Conservation (phyloP, 2,329 filamentous ascomycete species). For the Fusarium sp. region DNA sequence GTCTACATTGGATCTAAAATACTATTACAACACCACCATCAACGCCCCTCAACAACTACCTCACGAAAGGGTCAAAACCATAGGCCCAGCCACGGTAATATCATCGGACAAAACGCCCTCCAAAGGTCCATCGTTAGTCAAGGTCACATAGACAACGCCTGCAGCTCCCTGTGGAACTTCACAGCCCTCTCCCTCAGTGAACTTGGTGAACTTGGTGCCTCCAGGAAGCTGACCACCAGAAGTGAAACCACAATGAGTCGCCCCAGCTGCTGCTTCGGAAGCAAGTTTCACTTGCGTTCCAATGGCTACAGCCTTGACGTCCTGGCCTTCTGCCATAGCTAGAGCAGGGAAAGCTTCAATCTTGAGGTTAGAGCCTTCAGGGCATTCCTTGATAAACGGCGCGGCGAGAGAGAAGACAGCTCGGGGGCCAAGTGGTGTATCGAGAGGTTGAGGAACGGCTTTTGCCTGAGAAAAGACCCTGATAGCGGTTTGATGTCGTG, state of each 20-base stretch:
- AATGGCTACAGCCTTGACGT: conserved; percentile 55
- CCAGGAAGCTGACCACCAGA: conserved; percentile 69
- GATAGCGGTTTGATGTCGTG: conserved; percentile 80
- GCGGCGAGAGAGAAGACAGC: conserved; percentile 81
- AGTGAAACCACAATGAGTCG: conserved; percentile 75
- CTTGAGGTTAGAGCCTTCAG: conserved; percentile 70
- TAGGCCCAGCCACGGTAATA: conserved; percentile 75
- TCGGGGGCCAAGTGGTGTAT: conserved; percentile 75
- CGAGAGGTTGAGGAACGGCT: conserved; percentile 77
- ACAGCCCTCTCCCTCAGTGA: conserved; percentile 67
- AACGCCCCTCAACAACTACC: neutral
- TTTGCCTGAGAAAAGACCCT: conserved; percentile 68
- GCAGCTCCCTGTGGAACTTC: conserved; percentile 71
- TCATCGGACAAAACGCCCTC: conserved; percentile 69
- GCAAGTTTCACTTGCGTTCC: conserved; percentile 56
- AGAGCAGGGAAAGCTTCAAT: conserved; percentile 72
- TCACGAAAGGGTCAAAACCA: conserved; percentile 66
- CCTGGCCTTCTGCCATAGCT: conserved; percentile 62
- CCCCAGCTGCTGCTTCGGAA: conserved; percentile 63
- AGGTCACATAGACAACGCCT: conserved; percentile 76
- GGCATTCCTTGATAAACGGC: conserved; percentile 79
- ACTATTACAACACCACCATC: conserved; percentile 23
- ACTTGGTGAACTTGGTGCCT: conserved; percentile 71
- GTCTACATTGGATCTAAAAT: conserved; percentile 23
- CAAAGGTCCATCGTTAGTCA: conserved; percentile 67